Conservation (phyloP, 129 eudicot genomes). For the Tanacetum coccineum region DNA sequence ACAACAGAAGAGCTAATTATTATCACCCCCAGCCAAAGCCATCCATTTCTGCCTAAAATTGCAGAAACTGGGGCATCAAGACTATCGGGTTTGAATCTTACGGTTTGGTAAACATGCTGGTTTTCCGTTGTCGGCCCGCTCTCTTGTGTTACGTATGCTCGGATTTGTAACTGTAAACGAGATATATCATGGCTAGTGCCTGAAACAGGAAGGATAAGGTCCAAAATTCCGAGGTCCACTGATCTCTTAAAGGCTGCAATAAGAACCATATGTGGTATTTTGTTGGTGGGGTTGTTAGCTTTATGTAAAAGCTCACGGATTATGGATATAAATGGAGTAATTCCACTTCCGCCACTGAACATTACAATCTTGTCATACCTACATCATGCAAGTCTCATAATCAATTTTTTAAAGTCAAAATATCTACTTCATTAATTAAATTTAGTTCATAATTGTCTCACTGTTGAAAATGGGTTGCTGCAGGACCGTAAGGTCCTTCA, state of each 20-base stretch:
- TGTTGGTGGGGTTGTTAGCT: constrained; percentile 18
- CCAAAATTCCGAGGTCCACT: constrained; percentile 45
- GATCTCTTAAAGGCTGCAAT: constrained; percentile 47
- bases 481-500: constrained; percentile 78
- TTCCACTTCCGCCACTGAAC: constrained; percentile 76
- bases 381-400: neutral
- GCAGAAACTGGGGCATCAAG: constrained; percentile 43
- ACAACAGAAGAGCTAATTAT: constrained; percentile 26
- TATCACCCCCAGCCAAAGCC: constrained; percentile 47
- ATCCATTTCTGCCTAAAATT: constrained; percentile 36
- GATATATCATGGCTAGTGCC: constrained; percentile 36
- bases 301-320: constrained; percentile 52
- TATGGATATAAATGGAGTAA: constrained; percentile 62
- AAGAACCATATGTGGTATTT: constrained; percentile 37
- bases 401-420: neutral
- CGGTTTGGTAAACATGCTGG: constrained; percentile 31
- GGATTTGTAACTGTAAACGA: constrained; percentile 35
- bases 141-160: constrained; percentile 53
- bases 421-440: neutral
- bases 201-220: constrained; percentile 48
- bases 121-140: constrained; percentile 22
- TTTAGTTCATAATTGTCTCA: constrained; percentile 17
- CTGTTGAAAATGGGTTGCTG: constrained; percentile 44
- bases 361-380: constrained; percentile 64
- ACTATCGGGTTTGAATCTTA: constrained; percentile 42